Evolutionary conservation across 2,329 filamentous ascomycete genomes (phyloP).

Genomic region (Pseudocercospora ulei): DNA sequence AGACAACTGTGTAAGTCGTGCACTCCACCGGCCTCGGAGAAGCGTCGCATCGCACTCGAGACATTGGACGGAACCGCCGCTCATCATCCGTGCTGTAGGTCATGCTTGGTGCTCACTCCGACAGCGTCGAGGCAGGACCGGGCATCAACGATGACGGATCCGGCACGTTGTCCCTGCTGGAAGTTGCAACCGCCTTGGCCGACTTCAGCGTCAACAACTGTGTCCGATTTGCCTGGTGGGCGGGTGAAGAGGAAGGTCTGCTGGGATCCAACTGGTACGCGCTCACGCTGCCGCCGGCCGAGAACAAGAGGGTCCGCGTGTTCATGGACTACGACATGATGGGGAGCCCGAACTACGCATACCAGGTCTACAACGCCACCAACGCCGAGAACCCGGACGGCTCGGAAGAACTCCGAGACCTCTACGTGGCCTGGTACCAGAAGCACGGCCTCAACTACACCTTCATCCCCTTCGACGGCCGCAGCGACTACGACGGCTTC

Average conservation of each 20-base stretch:
- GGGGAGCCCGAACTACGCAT: constrained; percentile 50
- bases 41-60: no score
- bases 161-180: constrained; percentile 52
- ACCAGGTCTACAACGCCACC: constrained; percentile 46
- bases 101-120: constrained; percentile 34
- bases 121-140: constrained; percentile 46
- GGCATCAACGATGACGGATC: constrained; percentile 74
- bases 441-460: constrained; percentile 20
- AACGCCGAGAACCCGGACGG: constrained; percentile 16
- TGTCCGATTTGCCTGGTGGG: constrained; percentile 58
- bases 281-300: constrained; percentile 32
- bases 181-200: constrained; percentile 52
- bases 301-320: constrained; percentile 52
- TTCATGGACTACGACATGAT: constrained; percentile 68
- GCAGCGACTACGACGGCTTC: constrained; percentile 22
- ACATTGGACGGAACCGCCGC: no score
- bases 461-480: constrained; percentile 18
- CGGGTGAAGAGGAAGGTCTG: constrained; percentile 51
- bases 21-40: constrained; percentile 42
- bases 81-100: not conserved
- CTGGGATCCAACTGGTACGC: constrained; percentile 53
- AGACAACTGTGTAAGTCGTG: constrained; percentile 44
- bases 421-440: constrained; percentile 19
- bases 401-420: constrained; percentile 19
- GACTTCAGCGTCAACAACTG: constrained; percentile 64